Evolutionary conservation across 176 grass and related monocot genomes (phyloP), one percentile per base, ranked within the genome.

Genomic region (Metroxylon sagu): DNA sequence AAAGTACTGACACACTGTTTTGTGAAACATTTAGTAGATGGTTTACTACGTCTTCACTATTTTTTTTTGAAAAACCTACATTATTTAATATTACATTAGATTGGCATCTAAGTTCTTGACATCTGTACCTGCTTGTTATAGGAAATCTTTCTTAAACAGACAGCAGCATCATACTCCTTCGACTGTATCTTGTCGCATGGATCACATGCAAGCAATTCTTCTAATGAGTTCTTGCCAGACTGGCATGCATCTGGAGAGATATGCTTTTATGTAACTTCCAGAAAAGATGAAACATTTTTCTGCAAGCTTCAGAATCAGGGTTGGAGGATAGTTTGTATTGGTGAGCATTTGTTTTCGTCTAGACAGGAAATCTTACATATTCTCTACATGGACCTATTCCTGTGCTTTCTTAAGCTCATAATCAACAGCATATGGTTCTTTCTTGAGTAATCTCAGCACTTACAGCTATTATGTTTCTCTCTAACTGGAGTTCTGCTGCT

Each of bases 191-290:
- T 30, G 26, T 23, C 73, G 31, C 26, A 21, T 62, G 19, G 18
- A 55, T 49, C 68, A 76, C 60, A 48, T 53, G 71, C 27, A 56
- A 65, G 26, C 1, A 4, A n/a, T 65, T 75, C 48, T 7, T 57
- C 60, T 18, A 78, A 73, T 29, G 71, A 82, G 2, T 70, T 54
- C 31, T 79, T 79, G 62, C 10, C 74, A 52, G 71, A 85, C 55
- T 85, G 82, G 87, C 55, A 61, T 65, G 69, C 25, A 69, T 65
- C 67, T 26, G 68, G 60, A 68, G 79, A 77, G 28, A 75, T 35
- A 60, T 90, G 74, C 65, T 71, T 91, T 55, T 83, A 88, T 78
- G 84, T 59, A 30, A 85, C 81, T 70, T 85, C 80, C 16, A 71
- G 60, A 72, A 65, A 67, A 18, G 71, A 90, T 53, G 76, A 88